Base-by-base conservation (phyloP, 257 asterid species). In the Scutellaria galericulata region DNA sequence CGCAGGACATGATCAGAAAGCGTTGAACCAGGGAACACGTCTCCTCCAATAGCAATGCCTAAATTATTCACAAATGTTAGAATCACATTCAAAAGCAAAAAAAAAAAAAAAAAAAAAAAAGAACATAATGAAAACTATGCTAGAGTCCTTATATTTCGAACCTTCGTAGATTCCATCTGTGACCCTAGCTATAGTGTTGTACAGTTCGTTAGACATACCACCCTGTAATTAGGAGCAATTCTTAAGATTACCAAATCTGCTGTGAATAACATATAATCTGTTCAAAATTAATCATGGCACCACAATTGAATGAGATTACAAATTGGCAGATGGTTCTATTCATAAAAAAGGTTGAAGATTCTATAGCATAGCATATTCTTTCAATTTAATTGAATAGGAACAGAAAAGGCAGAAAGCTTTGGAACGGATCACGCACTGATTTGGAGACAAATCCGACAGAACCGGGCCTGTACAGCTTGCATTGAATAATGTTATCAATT, bases 21-120 rank as follows among this genome's bases (percentile, higher is more conserved):
- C 37, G 99, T 91, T 4, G 99, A 94, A 22, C 99, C 99, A 9
- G 99, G 99, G 77, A 94, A 94, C 75, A 94, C 99, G 73, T 94
- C 99, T 80, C 99, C 99, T 66, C 99, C 99, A 13, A 94, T 94
- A 37, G 99, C 97, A 84, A 94, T 91, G 52, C 99, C 99, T 94
- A 73, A 31, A 74, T 27, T 60, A 27, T 70, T 70, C 69, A 77
- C 31, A 54, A 48, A 68, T 50, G 46, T 66, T 14, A 54, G 31
- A 41, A 73, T 58, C 40, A 31, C 68, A 48, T 56, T 14, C 37
- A 68, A 55, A 31, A 39, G 60, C 41, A 46, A 40, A n/a, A 61
- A 41, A 13, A 50, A 64, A n/a, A 27, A 18, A 18, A 18, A 18
- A 18, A 18, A n/a, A n/a, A n/a, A n/a, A n/a, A n/a, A n/a, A n/a